Conservation (phyloP, 2,329 filamentous ascomycete species). For the Sarocladiaceae sp. region DNA sequence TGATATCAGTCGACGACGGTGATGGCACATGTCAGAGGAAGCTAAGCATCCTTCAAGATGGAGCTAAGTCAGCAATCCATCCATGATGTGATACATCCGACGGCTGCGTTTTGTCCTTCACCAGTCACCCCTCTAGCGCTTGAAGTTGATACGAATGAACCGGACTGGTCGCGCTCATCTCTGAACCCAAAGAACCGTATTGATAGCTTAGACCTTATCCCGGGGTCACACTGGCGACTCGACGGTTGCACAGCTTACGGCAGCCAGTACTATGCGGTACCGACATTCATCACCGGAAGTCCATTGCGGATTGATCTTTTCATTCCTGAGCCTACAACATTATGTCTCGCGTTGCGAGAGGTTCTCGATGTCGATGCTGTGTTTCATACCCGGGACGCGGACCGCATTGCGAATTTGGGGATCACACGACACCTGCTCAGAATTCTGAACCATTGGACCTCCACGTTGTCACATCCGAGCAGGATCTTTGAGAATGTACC, state of each 20-base stretch:
- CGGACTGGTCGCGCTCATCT: slow-evolving; percentile 39
- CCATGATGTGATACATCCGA: slow-evolving; percentile 51
- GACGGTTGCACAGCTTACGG: slow-evolving; percentile 52
- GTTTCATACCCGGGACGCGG: slow-evolving; percentile 49
- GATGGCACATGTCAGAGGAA: too few species aligned
- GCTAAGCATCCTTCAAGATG: too few species aligned
- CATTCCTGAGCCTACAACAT: slow-evolving; percentile 42
- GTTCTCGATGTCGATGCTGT: slow-evolving; percentile 42
- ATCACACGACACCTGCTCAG: slow-evolving; percentile 49
- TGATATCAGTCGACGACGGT: too few species aligned
- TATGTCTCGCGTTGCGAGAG: slow-evolving; percentile 33
- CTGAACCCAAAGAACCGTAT: slow-evolving; percentile 57
- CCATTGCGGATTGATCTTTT: slow-evolving; percentile 54
- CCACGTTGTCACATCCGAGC: slow-evolving; percentile 20
- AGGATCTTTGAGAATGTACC: slow-evolving; percentile 39
- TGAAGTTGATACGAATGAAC: slow-evolving; percentile 5
- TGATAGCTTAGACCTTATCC: slow-evolving; percentile 43
- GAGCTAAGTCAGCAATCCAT: slow-evolving; percentile 47
- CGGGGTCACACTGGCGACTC: slow-evolving; percentile 47
- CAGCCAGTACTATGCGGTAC: slow-evolving; percentile 51
- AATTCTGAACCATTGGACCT: slow-evolving; percentile 46
- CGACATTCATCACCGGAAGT: slow-evolving; percentile 39
- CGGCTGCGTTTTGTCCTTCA: slow-evolving; percentile 40
- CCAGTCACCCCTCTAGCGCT: neutral
- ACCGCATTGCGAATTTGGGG: slow-evolving; percentile 40